Base-by-base conservation (phyloP, 768 basidiomycete genomes). In the Kwoniella sp. region DNA sequence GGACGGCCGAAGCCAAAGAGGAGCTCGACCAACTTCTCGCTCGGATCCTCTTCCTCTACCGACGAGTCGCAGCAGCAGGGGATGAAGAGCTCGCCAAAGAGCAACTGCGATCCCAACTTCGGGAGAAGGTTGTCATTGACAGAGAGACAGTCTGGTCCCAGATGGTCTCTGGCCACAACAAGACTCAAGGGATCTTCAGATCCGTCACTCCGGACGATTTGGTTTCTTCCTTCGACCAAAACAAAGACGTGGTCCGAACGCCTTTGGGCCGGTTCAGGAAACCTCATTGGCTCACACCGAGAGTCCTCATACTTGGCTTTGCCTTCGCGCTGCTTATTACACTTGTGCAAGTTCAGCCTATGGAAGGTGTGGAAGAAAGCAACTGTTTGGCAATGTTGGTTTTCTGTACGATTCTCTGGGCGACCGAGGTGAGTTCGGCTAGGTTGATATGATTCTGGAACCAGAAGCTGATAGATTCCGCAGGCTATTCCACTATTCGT, bases 401-500 rank as follows among this genome's bases (percentile, higher is more conserved):
- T 1, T 91, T 98, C 69, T 90, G 91, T 68, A 96, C 94, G 6
- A 84, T 97, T 22, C 81, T 98, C 58, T 98, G 96, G 96, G 95
- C 95, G 21, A 89, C 92, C 4, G 96, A 99, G 87, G 92, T 91
- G 69, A 59, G 85, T 72, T n/a, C n/a, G n/a, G n/a, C n/a, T n/a
- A n/a, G n/a, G n/a, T n/a, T n/a, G n/a, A n/a, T n/a, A 21, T 21
- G 27, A 7, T 10, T 44, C 10, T 6, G 33, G 13, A 5, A 33
- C 40, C 40, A 44, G 17, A 36, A 21, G 36, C 51, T 24, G 27
- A 47, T 30, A 0, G 17, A 30, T 37, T 58, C 25, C 9, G 46
- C 68, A 95, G 92, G 92, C 94, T 24, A 93, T 98, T 63, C 93
- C 96, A 1, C 85, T 98, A 7, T 99, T 98, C 75, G 92, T 95